phyloP scores from a whole-genome alignment of 331 rosid species.

The Telfairia occidentalis region DNA sequence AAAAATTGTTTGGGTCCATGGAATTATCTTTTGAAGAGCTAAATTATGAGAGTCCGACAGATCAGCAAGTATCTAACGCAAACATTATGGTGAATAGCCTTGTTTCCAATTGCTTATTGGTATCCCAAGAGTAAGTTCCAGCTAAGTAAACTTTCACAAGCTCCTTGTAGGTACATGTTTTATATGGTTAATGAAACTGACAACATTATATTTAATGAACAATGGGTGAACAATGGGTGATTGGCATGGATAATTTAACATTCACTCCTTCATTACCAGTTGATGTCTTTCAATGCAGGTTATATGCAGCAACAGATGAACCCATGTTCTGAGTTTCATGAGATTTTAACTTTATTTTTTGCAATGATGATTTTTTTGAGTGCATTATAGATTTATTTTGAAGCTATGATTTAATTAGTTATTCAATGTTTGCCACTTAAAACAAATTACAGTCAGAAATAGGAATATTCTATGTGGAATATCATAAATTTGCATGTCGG shows the following conservation, averaged over 20 bases:
- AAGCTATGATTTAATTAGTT: neutral
- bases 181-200: neutral
- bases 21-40: conserved; percentile 37
- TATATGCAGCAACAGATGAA: neutral
- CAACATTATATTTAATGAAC: neutral
- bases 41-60: conserved; percentile 6
- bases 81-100: conserved; percentile 20
- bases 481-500: neutral
- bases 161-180: neutral
- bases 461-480: neutral
- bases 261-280: neutral
- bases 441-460: neutral
- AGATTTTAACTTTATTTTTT: neutral
- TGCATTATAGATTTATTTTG: neutral
- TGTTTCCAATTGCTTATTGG: conserved; percentile 37
- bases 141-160: conserved; percentile 10
- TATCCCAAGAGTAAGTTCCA: conserved; percentile 36
- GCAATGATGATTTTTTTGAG: neutral
- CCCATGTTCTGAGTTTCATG: neutral
- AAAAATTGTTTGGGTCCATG: conserved; percentile 29
- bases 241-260: neutral
- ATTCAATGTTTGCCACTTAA: neutral
- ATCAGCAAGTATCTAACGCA: conserved; percentile 13
- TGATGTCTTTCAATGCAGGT: neutral
- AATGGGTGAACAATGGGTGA: neutral